Percentiles rank a stretch among this genome's conserved stretches.
Evolutionary conservation across 495 filamentous ascomycete genomes (phyloP).

Genomic region (Xylaria acuta): DNA sequence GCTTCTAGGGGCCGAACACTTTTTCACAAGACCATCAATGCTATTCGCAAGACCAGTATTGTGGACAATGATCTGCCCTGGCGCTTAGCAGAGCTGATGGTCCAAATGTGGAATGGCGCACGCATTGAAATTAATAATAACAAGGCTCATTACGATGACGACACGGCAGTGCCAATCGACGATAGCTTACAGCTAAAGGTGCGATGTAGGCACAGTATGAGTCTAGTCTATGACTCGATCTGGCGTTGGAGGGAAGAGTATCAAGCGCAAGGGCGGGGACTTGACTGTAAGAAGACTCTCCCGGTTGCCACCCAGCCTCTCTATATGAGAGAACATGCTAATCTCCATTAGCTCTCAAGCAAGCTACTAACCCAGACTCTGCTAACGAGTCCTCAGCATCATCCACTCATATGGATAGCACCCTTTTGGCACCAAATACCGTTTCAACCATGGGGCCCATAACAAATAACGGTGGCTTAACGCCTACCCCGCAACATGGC

Average conservation of each 20-base stretch:
- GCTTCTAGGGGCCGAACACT: constrained; percentile 74
- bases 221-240: constrained; percentile 87
- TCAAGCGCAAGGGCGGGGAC: constrained; percentile 74
- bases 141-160: constrained; percentile 45
- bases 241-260: constrained; percentile 94
- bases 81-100: constrained; percentile 85
- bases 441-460: constrained; percentile 38
- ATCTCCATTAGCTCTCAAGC: constrained; percentile 70
- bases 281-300: constrained; percentile 68
- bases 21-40: constrained; percentile 77
- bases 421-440: constrained; percentile 51
- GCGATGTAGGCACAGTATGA: constrained; percentile 91
- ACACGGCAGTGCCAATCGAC: constrained; percentile 59
- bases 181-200: constrained; percentile 84
- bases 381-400: constrained; percentile 74
- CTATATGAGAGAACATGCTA: constrained; percentile 37
- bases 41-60: constrained; percentile 79
- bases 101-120: constrained; percentile 87
- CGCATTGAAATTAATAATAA: constrained; percentile 57
- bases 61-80: constrained; percentile 84
- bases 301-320: constrained; percentile 26
- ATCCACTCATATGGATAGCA: constrained; percentile 64
- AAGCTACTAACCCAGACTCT: constrained; percentile 85
- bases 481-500: constrained; percentile 53
- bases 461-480: constrained; percentile 54